Evolutionary conservation across 192 early-diverging fungal genomes (phyloP).

Genomic region (Umbelopsis isabellina): DNA sequence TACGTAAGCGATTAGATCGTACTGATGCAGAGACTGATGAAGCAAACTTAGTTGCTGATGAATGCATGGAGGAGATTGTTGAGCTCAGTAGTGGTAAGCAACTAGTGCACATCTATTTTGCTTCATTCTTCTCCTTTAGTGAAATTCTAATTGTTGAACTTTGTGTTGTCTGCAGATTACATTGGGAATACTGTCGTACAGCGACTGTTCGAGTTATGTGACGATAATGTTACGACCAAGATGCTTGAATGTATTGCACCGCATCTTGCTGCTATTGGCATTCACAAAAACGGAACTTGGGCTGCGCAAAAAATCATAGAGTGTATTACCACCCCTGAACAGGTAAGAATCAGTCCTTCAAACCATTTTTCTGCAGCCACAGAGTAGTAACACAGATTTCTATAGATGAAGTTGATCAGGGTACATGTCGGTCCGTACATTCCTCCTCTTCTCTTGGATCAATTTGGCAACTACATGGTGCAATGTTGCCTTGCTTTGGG

Average conservation of each 20-base stretch:
- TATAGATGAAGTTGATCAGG: constrained; percentile 58
- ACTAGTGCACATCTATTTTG: not conserved
- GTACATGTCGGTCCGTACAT: constrained; percentile 68
- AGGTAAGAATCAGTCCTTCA: constrained; percentile 33
- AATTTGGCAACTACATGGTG: constrained; percentile 98
- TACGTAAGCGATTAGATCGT: constrained; percentile 81
- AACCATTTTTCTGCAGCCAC: not conserved
- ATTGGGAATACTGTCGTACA: constrained; percentile 98
- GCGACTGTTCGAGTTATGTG: constrained; percentile 83
- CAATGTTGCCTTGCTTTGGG: constrained; percentile 91
- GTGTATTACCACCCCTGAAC: constrained; percentile 73
- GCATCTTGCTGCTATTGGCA: constrained; percentile 88
- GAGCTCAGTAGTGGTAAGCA: constrained; percentile 86
- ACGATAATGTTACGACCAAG: constrained; percentile 69
- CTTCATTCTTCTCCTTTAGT: no score
- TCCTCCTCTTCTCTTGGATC: constrained; percentile 90
- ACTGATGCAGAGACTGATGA: constrained; percentile 63
- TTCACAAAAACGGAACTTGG: constrained; percentile 99
- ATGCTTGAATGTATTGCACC: constrained; percentile 81
- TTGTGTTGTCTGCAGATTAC: constrained; percentile 74
- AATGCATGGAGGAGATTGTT: constrained; percentile 85
- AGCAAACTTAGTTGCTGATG: constrained; percentile 75
- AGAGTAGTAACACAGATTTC: not conserved
- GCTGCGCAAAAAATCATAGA: constrained; percentile 98
- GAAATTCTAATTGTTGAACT: constrained; percentile 45